Percentiles rank a stretch among this genome's conserved stretches.
phyloP scores from a whole-genome alignment of 2,329 filamentous ascomycete genomes.

The Ophiostoma sp. region DNA sequence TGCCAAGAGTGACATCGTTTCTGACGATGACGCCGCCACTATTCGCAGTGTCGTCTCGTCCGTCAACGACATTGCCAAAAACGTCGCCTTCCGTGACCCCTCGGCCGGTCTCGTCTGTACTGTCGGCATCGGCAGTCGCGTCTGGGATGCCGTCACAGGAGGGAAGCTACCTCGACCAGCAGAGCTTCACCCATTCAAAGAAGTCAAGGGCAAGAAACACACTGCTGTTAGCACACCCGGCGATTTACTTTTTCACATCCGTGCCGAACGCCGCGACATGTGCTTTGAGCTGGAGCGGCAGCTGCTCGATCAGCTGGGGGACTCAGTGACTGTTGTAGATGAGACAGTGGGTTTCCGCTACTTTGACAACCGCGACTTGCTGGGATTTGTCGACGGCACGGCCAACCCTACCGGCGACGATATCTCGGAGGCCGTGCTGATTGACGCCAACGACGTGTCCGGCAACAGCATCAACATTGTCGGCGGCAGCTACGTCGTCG shows the following conservation, averaged over 20 bases:
- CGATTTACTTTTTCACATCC: conserved; percentile 60
- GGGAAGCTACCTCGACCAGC: conserved; percentile 44
- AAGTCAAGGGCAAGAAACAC: conserved; percentile 49
- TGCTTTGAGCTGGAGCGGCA: conserved; percentile 61
- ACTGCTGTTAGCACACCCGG: conserved; percentile 57
- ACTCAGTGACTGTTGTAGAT: conserved; percentile 50
- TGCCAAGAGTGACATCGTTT: conserved; percentile 34
- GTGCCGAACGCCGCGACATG: conserved; percentile 56
- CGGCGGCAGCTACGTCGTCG: conserved; percentile 59
- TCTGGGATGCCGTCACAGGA: conserved; percentile 50
- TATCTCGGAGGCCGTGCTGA: conserved; percentile 45
- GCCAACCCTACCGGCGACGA: conserved; percentile 55
- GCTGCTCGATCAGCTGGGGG: conserved; percentile 50
- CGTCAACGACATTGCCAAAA: conserved; percentile 51
- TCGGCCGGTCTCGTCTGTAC: conserved; percentile 51
- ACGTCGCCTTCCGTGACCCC: conserved; percentile 53
- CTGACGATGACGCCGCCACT: conserved; percentile 40
- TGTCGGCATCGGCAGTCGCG: conserved; percentile 54
- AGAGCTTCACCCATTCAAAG: conserved; percentile 53
- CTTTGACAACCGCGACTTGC: conserved; percentile 58
- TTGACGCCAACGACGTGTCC: conserved; percentile 43
- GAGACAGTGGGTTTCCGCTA: conserved; percentile 60
- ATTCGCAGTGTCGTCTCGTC: conserved; percentile 48
- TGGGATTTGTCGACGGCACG: conserved; percentile 62
- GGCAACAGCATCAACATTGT: conserved; percentile 29